These are phyloP conservation scores for Adenanthera pavonina DNA, from an alignment of 306 rosid genomes.

Conservation along the genomic window DNA sequence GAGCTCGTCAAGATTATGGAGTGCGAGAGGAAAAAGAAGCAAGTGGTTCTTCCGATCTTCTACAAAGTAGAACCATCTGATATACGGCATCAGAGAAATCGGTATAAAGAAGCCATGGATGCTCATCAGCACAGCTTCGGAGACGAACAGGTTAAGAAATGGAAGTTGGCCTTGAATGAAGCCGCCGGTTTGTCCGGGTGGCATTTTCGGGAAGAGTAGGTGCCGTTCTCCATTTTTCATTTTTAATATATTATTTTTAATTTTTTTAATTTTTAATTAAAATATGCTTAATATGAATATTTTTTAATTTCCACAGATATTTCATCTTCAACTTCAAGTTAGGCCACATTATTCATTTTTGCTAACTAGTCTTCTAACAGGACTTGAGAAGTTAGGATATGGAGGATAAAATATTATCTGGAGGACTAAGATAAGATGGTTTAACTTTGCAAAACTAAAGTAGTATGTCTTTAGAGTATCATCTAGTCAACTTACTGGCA, in stretches of 20 bases:
- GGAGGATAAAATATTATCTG: background rate
- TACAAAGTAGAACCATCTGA: background rate
- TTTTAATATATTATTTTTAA: too few relatives aligned
- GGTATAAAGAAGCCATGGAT: background rate
- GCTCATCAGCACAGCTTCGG: background rate
- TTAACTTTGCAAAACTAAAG: background rate
- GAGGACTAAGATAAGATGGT: background rate
- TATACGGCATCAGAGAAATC: background rate
- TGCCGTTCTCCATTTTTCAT: background rate
- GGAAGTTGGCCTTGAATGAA: background rate
- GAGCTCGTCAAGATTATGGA: background rate
- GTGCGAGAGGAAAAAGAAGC: background rate
- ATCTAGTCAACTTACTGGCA: background rate
- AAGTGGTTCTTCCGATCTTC: background rate
- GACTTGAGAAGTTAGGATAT: background rate
- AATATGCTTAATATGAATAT: too few relatives aligned
- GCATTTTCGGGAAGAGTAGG: background rate
- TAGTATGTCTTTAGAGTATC: background rate
- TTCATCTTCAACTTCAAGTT: background rate
- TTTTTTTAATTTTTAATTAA: too few relatives aligned
- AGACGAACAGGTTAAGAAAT: background rate
- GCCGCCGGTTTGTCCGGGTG: slow-evolving; percentile 10
- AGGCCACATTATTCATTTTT: background rate
- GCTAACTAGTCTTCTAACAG: background rate
- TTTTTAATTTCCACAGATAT: too few relatives aligned